Base-by-base conservation (phyloP, 805 yeast species). In the Kuraishia ogatae region DNA sequence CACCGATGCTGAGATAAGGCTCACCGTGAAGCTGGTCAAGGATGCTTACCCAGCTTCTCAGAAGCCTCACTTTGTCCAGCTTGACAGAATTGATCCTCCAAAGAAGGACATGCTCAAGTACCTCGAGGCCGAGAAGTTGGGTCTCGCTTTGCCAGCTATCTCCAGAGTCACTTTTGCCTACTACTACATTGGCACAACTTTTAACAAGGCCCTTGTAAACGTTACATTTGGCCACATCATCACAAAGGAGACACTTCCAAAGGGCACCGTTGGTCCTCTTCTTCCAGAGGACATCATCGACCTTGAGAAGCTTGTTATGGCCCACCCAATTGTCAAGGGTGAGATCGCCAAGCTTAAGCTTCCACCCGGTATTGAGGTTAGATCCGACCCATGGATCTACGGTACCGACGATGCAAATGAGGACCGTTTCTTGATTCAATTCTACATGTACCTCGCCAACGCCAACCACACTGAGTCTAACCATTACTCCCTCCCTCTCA, bases 311-410 rank as follows among this genome's bases (percentile, higher is more conserved):
- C 63, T 71, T 53, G 75, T 82, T 57, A 63, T 71, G 62, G 62
- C 67, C 24, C 86, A 85, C 64, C 91, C 91, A 20, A 57, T 64
- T 1, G 83, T 85, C 58, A 59, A 67, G 58, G 87, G 84, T 24
- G 91, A 87, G 68, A 75, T 85, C 61, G 87, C 75, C 56, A 85
- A 85, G 67, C 75, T 86, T 69, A 76, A 82, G 60, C 73, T 87
- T 56, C 92, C 91, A 58, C 64, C 72, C 65, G 66, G 79, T 67
- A 71, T 66, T 59, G 62, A 67, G 39, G 84, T 85, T 52, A 78
- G 83, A 61, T 78, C 78, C 65, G 93, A 87, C 66, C 89, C 92
- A 54, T 88, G 96, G 96, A 88, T 87, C 78, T 87, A 88, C 67
- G 96, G 93, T 64, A 84, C 90, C 39, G 90, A 85, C 65, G 84